Percentiles rank a stretch among this genome's conserved stretches.
Evolutionary conservation across 176 grass and related monocot species (phyloP).

Genomic region (Dactylis glomerata): DNA sequence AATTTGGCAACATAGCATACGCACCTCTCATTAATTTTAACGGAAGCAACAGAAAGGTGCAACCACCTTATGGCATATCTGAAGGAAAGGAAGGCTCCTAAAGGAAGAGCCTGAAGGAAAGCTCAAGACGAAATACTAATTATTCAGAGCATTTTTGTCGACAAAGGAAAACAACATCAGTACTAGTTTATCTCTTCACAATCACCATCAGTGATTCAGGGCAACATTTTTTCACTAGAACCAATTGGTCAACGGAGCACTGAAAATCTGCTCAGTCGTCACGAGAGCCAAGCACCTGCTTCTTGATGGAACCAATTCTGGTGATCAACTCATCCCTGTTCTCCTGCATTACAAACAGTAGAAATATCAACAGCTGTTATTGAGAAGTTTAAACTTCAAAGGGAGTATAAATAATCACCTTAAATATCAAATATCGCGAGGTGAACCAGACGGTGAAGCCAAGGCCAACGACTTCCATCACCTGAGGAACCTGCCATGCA

Average conservation of each 20-base stretch:
- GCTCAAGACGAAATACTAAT: background rate
- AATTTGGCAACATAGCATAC: background rate
- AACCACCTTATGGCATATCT: background rate
- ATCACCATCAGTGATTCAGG: background rate
- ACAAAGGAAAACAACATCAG: background rate
- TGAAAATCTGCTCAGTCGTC: conserved; percentile 32
- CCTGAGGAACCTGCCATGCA: conserved; percentile 64
- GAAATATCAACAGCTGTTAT: background rate
- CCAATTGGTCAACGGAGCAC: background rate
- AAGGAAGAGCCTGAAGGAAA: background rate
- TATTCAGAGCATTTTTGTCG: conserved; percentile 4
- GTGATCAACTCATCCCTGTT: conserved; percentile 58
- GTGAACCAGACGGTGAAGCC: conserved; percentile 90
- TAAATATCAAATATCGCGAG: conserved; percentile 78
- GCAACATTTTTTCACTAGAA: background rate
- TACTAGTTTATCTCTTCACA: background rate
- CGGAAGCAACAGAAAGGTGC: background rate
- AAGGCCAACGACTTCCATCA: conserved; percentile 90
- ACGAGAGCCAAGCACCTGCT: conserved; percentile 51
- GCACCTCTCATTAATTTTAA: background rate
- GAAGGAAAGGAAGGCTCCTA: no score
- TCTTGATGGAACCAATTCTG: conserved; percentile 54
- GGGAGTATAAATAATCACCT: conserved; percentile 39
- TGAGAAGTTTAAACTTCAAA: background rate
- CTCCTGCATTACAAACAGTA: conserved; percentile 34